Percentiles rank a stretch among this genome's conserved stretches.
These are phyloP conservation scores for Nannochloropsis oceanica DNA, from an alignment of 108 stramenopile genomes.

Conservation along the genomic window DNA sequence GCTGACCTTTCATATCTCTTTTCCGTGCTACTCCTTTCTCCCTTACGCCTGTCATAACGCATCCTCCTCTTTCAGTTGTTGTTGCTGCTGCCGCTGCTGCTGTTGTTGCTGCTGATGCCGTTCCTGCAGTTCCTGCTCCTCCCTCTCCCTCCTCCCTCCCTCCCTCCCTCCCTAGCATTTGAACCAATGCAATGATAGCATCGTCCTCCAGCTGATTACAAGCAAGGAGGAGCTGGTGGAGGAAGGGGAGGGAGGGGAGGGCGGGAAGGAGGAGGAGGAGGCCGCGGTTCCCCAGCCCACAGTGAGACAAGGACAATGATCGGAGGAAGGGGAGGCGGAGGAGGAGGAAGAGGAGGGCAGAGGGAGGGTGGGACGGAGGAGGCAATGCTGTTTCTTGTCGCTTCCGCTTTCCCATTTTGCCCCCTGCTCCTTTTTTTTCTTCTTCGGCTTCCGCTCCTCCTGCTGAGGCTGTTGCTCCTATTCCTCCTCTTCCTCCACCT, in stretches of 20 bases:
- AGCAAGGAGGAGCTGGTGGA: neutral
- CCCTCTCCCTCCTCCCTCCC: neutral
- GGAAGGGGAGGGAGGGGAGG: neutral
- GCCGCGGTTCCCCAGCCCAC: neutral
- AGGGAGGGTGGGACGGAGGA: neutral
- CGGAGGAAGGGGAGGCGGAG: neutral
- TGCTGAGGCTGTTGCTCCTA: too few species aligned
- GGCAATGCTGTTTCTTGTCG: too few species aligned
- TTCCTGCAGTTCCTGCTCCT: neutral
- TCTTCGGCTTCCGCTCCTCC: too few species aligned
- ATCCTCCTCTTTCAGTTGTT: too few species aligned
- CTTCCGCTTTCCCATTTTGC: too few species aligned
- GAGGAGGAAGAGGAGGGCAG: neutral
- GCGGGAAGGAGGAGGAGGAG: neutral
- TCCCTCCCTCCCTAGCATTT: neutral
- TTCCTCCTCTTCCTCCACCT: too few species aligned
- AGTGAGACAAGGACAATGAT: neutral
- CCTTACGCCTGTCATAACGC: neutral
- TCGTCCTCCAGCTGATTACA: neutral
- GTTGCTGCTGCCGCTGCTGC: too few species aligned
- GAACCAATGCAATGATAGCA: neutral
- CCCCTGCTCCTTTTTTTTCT: too few species aligned
- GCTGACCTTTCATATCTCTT: too few species aligned
- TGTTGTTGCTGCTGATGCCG: neutral
- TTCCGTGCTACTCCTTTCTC: neutral